Base-by-base conservation (phyloP, 192 early-diverging fungal genomes). In the Coemansia reversa region DNA sequence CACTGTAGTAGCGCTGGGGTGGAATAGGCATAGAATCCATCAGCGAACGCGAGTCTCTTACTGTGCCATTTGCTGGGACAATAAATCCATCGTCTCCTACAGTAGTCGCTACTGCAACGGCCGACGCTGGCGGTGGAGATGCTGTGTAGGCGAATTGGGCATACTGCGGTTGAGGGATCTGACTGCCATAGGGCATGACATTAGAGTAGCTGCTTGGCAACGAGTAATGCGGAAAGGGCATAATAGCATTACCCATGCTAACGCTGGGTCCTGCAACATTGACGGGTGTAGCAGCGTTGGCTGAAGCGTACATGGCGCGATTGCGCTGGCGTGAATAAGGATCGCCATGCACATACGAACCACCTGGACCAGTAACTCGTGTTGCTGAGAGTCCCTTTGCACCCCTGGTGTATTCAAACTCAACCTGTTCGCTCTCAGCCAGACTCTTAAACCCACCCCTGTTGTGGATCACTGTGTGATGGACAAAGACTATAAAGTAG, bases 331-430 rank as follows among this genome's bases (percentile, higher is more conserved):
- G 78, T 4, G 73, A 69, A 50, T 83, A 86, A 5, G 85, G 88
- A 70, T 95, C 92, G 12, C 93, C 93, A n/a, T 84, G 83, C 48
- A 95, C 93, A 64, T 77, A 75, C 3, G 60, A 59, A 48, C 91
- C 90, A 59, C 81, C 67, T 1, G 91, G 91, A 7, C 92, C 92
- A 19, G 91, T 86, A 8, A 93, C 92, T 39, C 91, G 85, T 9
- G 91, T 85, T 2, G 93, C 93, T 67, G 92, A 91, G 61, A 89
- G 73, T 0, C 93, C 93, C 70, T 95, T 95, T 30, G 88, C 83
- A 5, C 93, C 92, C 48, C 85, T 76, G 14, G 83, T 75, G 9
- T 89, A 58, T 33, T 88, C 87, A 60, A 87, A 91, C 48, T 91
- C 90, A 19, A 91, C 90, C 4, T n/a, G 45, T 65, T 80, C 73